Percentiles rank a stretch among this genome's conserved stretches.
Evolutionary conservation across 495 filamentous ascomycete species (phyloP).

Genomic region (Podospora pseudopauciseta): DNA sequence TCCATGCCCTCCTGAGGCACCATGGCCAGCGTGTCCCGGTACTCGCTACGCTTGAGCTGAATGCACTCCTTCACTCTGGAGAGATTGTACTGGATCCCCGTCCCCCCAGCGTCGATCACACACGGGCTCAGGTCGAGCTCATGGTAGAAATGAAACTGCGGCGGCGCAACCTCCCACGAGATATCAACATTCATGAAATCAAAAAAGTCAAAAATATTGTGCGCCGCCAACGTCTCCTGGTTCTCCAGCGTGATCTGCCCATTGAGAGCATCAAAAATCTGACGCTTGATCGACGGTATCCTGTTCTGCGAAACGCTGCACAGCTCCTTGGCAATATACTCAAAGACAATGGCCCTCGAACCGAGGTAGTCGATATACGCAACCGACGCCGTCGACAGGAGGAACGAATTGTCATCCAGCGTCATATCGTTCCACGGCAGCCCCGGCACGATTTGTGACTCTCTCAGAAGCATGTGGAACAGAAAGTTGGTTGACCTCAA

Average conservation of each 20-base stretch:
- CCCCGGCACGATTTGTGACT: constrained; percentile 59
- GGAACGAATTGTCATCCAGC: constrained; percentile 53
- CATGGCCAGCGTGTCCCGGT: constrained; percentile 46
- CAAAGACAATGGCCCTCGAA: constrained; percentile 67
- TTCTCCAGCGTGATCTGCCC: constrained; percentile 65
- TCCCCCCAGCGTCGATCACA: constrained; percentile 48
- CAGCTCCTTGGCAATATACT: constrained; percentile 81
- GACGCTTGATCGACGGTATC: constrained; percentile 68
- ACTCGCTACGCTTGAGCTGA: constrained; percentile 52
- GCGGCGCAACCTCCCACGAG: constrained; percentile 42
- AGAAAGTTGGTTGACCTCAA: constrained; percentile 73
- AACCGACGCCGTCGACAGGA: constrained; percentile 56
- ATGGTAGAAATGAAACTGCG: constrained; percentile 53
- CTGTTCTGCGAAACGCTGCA: constrained; percentile 66
- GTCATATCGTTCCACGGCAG: constrained; percentile 66
- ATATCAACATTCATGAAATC: constrained; percentile 80
- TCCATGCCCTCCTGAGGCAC: constrained; percentile 56
- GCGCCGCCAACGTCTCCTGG: constrained; percentile 58
- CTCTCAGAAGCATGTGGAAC: constrained; percentile 61
- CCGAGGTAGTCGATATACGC: constrained; percentile 71
- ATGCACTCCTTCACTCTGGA: constrained; percentile 62
- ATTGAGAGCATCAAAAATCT: constrained; percentile 73
- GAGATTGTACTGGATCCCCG: constrained; percentile 52
- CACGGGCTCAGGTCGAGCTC: constrained; percentile 62
- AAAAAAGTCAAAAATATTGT: constrained; percentile 85